Evolutionary conservation across 2,329 filamentous ascomycete genomes (phyloP).

Genomic region (Verticillium tricorpus): DNA sequence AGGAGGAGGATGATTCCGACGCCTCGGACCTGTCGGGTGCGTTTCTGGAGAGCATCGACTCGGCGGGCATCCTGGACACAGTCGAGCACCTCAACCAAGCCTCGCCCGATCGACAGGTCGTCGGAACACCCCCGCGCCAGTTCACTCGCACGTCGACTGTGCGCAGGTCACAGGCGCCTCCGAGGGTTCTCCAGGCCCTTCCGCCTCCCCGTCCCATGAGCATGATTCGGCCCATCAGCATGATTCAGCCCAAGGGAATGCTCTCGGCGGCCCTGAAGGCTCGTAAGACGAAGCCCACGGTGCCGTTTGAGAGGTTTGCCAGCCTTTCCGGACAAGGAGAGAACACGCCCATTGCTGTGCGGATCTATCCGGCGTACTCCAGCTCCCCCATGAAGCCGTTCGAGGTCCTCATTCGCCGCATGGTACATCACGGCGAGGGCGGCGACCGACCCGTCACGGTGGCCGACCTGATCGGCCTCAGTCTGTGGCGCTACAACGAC

Average conservation of each 20-base stretch:
- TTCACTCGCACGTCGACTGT: conserved; percentile 60
- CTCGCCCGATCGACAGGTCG: conserved; percentile 52
- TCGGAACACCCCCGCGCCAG: conserved; percentile 60
- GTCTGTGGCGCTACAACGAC: conserved; percentile 72
- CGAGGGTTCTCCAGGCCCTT: conserved; percentile 57
- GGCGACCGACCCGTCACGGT: conserved; percentile 63
- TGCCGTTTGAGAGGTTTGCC: conserved; percentile 74
- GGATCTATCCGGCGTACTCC: conserved; percentile 73
- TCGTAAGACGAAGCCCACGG: conserved; percentile 63
- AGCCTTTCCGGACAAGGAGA: conserved; percentile 75
- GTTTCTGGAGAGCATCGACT: conserved; percentile 65
- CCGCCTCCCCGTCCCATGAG: conserved; percentile 67
- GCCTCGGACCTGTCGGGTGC: conserved; percentile 59
- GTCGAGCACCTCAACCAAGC: conserved; percentile 54
- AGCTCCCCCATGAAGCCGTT: conserved; percentile 59
- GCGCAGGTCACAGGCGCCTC: conserved; percentile 54
- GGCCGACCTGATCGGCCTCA: conserved; percentile 75
- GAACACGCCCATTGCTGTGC: conserved; percentile 68
- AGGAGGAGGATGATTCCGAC: conserved; percentile 58
- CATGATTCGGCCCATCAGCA: conserved; percentile 60
- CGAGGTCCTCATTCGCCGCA: conserved; percentile 67
- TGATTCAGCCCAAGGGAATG: conserved; percentile 65
- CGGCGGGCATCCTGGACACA: conserved; percentile 64
- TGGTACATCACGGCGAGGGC: conserved; percentile 63
- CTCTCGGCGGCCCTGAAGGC: conserved; percentile 69